These are phyloP conservation scores for Gamsiella multidivaricata DNA, from an alignment of 192 early-diverging fungal species.

Conservation along the genomic window DNA sequence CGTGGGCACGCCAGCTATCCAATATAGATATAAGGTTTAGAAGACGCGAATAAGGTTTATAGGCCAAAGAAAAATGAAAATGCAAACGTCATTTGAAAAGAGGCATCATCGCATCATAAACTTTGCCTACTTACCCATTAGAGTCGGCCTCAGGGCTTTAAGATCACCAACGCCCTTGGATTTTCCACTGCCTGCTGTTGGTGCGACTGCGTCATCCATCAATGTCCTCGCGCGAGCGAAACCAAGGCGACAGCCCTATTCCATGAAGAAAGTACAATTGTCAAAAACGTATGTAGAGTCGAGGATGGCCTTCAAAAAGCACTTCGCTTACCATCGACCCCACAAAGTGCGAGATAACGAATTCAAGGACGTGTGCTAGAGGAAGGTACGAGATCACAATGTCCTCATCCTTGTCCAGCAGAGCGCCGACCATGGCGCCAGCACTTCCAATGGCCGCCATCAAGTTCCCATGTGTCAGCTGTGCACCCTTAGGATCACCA, in stretches of 20 bases:
- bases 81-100: not conserved
- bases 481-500: slow-evolving; percentile 82
- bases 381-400: slow-evolving; percentile 69
- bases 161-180: slow-evolving; percentile 78
- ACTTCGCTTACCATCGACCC: slow-evolving; percentile 48
- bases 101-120: not conserved
- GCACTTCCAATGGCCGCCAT: slow-evolving; percentile 66
- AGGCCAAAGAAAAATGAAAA: not conserved
- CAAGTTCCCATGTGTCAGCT: slow-evolving; percentile 73
- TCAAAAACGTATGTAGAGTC: not conserved
- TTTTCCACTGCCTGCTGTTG: slow-evolving; percentile 34
- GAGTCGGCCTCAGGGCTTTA: slow-evolving; percentile 72
- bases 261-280: not conserved
- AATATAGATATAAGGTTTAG: not conserved
- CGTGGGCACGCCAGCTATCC: slow-evolving; percentile 75
- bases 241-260: slow-evolving; percentile 64
- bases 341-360: slow-evolving; percentile 65
- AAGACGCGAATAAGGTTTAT: not conserved
- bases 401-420: slow-evolving; percentile 43
- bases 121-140: slow-evolving; percentile 60
- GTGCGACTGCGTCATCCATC: slow-evolving; percentile 67
- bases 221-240: slow-evolving; percentile 76
- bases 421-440: slow-evolving; percentile 30
- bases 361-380: slow-evolving; percentile 77
- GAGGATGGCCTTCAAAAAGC: not conserved